Evolutionary conservation across 257 asterid species (phyloP), one percentile per base, ranked within the genome.

Genomic region (Striga asiatica): DNA sequence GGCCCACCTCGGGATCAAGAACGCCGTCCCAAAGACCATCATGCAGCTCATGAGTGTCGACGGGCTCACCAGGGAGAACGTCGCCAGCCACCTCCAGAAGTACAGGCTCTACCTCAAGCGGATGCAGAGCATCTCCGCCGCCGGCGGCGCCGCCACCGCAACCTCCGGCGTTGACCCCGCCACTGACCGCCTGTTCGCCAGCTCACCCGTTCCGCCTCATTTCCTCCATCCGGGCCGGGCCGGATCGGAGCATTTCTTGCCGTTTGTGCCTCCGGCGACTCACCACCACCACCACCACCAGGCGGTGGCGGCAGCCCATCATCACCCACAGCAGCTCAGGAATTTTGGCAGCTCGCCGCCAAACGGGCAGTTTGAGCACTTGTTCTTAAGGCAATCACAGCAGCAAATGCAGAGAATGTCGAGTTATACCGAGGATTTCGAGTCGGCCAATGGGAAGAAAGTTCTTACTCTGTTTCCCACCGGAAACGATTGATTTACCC

Each of bases 381-480:
- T 80, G 8, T 75, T 81, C 16, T 41, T 81, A 74, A 68, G 82
- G 56, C 89, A 72, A 19, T 32, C 27, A 8, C 85, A 72, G 63
- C 81, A 64, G 52, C 78, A 21, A 60, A 64, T 63, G 64, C 91
- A 81, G 82, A 81, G 85, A 61, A 72, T 76, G 29, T 68, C 73
- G 6, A 53, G 78, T 10, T 77, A 78, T 49, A 66, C 62, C 23
- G 93, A 82, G 71, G 91, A 78, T 55, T 62, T 82, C 70, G 95
- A 81, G 51, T 47, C 85, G 5, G 97, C n/a, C n/a, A n/a, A n/a
- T n/a, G n/a, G 80, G 64, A 78, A 83, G 70, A 83, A 78, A 60
- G 81, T 81, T 29, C 95, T 89, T 38, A 85, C 97, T 10, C 60
- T 89, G 64, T 89, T 89, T 66, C 95, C 97, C 10, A 76, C 77